Conservation (phyloP, 148 eudicot genomes). For the Simmondsia chinensis region DNA sequence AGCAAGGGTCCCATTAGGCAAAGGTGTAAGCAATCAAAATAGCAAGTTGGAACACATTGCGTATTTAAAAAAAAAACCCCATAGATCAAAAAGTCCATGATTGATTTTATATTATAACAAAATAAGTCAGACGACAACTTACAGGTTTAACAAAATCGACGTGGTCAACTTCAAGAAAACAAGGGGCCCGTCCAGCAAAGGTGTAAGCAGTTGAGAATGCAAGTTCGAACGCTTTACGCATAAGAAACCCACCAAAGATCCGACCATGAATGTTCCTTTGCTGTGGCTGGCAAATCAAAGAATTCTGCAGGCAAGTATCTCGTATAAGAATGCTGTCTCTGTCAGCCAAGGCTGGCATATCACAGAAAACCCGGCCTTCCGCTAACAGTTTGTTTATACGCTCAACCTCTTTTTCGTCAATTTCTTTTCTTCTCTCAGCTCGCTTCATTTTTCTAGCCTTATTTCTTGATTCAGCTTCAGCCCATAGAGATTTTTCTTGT, state of each 20-base stretch:
- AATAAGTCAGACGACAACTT: conserved; percentile 18
- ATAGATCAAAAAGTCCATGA: no score
- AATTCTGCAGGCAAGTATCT: conserved; percentile 74
- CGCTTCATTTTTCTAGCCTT: conserved; percentile 48
- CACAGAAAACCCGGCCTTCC: conserved; percentile 68
- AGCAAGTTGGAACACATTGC: no score
- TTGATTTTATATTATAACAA: no score
- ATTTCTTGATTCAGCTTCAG: conserved; percentile 83
- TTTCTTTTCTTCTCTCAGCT: conserved; percentile 32
- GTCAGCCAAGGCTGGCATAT: conserved; percentile 91
- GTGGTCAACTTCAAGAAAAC: conserved; percentile 87
- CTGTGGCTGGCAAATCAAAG: conserved; percentile 85
- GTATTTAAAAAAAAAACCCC: no score
- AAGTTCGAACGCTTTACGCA: conserved; percentile 87
- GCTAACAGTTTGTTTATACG: conserved; percentile 59
- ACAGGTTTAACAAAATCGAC: conserved; percentile 92
- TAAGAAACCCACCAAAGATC: conserved; percentile 87
- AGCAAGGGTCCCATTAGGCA: no score
- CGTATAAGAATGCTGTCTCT: conserved; percentile 84
- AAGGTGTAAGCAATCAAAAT: no score
- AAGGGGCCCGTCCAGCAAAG: conserved; percentile 82
- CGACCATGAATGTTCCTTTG: conserved; percentile 89
- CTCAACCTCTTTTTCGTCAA: conserved; percentile 25
- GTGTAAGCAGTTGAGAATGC: conserved; percentile 78
- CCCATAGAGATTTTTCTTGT: conserved; percentile 56